These are phyloP conservation scores for Osmanthus fragrans DNA, from an alignment of 257 asterid species.

Conservation along the genomic window DNA sequence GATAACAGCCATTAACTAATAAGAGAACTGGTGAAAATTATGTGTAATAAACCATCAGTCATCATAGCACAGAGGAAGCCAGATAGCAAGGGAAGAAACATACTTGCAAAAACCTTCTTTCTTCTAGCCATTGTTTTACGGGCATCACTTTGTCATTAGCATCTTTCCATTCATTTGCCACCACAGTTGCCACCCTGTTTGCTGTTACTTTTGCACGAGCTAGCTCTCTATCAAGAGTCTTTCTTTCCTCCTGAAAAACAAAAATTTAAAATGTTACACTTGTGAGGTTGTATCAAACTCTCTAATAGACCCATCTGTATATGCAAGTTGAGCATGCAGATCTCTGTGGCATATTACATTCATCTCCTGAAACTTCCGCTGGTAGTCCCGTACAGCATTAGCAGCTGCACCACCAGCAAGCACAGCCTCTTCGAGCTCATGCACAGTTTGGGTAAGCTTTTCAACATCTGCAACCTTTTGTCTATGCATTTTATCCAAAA, in stretches of 20 bases:
- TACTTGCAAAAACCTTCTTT: conserved; percentile 92
- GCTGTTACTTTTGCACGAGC: conserved; percentile 99
- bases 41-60: conserved; percentile 5
- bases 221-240: conserved; percentile 95
- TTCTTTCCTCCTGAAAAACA: conserved; percentile 78
- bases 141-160: conserved; percentile 99
- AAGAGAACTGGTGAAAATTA: conserved; percentile 4
- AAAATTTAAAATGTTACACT: conserved; percentile 11
- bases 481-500: conserved; percentile 89
- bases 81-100: neutral
- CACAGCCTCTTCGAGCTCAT: conserved; percentile 98
- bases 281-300: conserved; percentile 22
- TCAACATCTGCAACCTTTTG: conserved; percentile 99
- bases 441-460: conserved; percentile 94
- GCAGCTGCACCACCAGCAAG: conserved; percentile 99
- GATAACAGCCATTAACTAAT: conserved; percentile 15
- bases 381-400: conserved; percentile 97
- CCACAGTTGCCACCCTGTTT: conserved; percentile 97
- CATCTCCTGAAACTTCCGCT: conserved; percentile 98
- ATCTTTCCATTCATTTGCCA: conserved; percentile 99
- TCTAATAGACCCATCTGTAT: conserved; percentile 7
- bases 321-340: conserved; percentile 3
- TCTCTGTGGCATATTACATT: conserved; percentile 51
- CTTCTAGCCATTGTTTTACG: conserved; percentile 97
- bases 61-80: conserved; percentile 14